Percentiles rank a stretch among this genome's conserved stretches.
phyloP scores from a whole-genome alignment of 106 monocot genomes.

The Platanthera guangdongensis region DNA sequence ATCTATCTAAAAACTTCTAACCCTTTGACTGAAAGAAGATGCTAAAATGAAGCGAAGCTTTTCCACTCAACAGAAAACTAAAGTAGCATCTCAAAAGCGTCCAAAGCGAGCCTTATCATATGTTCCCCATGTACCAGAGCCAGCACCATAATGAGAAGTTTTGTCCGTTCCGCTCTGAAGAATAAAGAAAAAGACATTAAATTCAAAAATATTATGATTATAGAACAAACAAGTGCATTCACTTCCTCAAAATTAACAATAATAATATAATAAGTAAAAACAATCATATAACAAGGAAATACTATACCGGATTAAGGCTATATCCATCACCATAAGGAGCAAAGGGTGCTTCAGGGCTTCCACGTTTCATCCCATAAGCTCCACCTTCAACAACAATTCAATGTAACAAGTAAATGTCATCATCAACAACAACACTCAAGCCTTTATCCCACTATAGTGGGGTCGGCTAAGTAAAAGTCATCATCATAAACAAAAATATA shows the following conservation, averaged over 20 bases:
- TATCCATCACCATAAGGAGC: conserved; percentile 52
- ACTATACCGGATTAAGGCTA: conserved; percentile 33
- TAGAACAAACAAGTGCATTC: no score
- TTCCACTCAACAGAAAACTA: not conserved
- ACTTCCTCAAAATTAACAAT: not conserved
- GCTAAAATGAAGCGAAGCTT: not conserved
- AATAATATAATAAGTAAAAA: not conserved
- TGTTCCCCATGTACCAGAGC: conserved; percentile 48
- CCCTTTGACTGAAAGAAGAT: conserved; percentile 6
- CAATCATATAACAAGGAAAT: not conserved
- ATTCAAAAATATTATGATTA: no score
- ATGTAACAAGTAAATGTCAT: no score
- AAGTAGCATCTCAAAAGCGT: conserved; percentile 27
- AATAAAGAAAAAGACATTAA: conserved; percentile 2
- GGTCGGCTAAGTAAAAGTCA: not conserved
- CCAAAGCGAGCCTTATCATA: conserved; percentile 42
- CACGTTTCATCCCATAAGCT: conserved; percentile 43
- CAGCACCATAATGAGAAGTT: conserved; percentile 32
- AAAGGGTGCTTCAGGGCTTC: conserved; percentile 48
- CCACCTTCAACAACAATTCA: conserved; percentile 34
- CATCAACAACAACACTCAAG: no score
- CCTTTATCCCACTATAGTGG: no score
- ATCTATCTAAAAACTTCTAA: conserved; percentile 3
- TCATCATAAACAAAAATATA: not conserved
- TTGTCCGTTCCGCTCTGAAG: conserved; percentile 41